phyloP scores from a whole-genome alignment of 164 flowering plant species.

The Akebia trifoliata region DNA sequence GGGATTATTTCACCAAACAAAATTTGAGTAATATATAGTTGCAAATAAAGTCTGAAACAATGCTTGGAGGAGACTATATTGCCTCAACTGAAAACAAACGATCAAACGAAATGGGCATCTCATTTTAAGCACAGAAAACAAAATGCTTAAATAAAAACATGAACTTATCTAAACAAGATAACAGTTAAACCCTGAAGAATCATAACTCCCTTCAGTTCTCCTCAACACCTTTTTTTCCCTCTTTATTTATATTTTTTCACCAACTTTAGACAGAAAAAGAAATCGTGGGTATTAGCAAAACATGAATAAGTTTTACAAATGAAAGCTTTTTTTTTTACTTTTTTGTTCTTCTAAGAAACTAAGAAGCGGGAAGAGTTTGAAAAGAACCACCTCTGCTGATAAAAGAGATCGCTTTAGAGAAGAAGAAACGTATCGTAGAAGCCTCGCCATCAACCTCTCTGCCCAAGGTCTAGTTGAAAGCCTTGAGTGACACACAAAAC shows the following conservation, averaged over 20 bases:
- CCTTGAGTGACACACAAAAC: background rate
- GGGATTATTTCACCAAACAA: background rate
- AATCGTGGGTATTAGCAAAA: no score
- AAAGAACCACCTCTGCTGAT: conserved; percentile 32
- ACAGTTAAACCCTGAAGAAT: background rate
- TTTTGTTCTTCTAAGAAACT: background rate
- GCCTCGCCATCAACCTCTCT: conserved; percentile 47
- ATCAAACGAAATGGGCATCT: background rate
- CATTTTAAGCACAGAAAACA: background rate
- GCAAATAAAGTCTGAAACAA: background rate
- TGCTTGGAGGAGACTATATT: background rate
- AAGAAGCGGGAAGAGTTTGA: background rate
- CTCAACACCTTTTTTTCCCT: background rate
- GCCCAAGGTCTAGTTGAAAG: conserved; percentile 1
- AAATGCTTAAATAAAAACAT: background rate
- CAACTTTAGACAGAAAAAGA: background rate
- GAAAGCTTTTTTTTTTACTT: no score
- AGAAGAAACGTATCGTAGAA: conserved; percentile 41
- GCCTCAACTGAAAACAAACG: background rate
- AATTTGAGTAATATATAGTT: background rate
- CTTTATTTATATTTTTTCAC: no score
- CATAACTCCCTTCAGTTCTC: background rate
- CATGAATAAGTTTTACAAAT: no score
- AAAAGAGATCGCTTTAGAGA: conserved; percentile 32
- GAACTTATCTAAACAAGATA: background rate